Base-by-base conservation (phyloP, 2,329 filamentous ascomycete species). In the Trichoderma atrobrunneum region DNA sequence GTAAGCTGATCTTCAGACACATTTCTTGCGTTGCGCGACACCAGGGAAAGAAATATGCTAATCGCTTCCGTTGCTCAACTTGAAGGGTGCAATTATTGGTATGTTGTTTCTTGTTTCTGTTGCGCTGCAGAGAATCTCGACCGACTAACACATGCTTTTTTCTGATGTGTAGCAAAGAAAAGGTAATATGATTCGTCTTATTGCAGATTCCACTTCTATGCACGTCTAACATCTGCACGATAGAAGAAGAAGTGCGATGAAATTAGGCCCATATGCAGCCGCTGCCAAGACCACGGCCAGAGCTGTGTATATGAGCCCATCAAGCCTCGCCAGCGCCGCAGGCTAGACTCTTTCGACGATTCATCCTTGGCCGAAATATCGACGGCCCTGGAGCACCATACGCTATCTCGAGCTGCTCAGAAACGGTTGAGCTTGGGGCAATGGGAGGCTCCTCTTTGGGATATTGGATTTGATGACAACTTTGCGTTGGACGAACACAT, bases 161-260 rank as follows among this genome's bases (percentile, higher is more conserved):
- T 24, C 18, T n/a, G 61, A 14, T 54, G 21, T 54, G 11, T 71
- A 88, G 86, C 75, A 88, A 87, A 78, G 86, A 87, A 78, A 88
- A 88, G 83, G 86, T 87, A 83, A 67, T 7, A 48, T 30, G 48
- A 34, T 30, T 18, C 21, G 26, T 24, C 14, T 60, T 48, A 32
- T 28, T 28, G 54, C 54, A 61, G 7, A 12, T 6, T 61, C 60
- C 39, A 65, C 61, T 75, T 72, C 74, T 72, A 70, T 21, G 16
- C n/a, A 11, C 51, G 24, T 71, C 66, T 73, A 70, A 71, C 61
- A 32, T n/a, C 24, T 36, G 16, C 56, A 36, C 34, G 34, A 74
- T 73, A 88, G 87, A 88, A 89, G 78, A 89, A 89, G 78, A 88
- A 88, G 79, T 88, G 87, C 75, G 85, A 88, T 76, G 87, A 88